A percentile compares a stretch with the other conserved stretches of the same genome.
phyloP scores from a whole-genome alignment of 208 protist species.

The Trypanosoma cruzi region DNA sequence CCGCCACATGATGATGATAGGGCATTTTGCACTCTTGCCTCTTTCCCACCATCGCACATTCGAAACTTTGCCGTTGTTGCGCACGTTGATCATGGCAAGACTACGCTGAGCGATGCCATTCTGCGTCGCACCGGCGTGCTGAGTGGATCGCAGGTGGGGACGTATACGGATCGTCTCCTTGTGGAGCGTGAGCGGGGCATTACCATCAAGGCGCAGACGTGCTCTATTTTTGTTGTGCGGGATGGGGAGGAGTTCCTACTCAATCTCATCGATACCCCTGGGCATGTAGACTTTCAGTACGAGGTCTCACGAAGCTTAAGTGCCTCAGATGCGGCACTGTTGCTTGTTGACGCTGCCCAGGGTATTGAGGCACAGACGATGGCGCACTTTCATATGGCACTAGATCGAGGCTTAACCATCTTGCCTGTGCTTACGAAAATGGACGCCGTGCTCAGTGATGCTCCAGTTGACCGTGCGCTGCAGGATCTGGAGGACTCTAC shows the following conservation, averaged over 20 bases:
- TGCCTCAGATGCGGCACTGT: conserved; percentile 89
- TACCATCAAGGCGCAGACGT: conserved; percentile 96
- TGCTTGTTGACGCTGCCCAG: conserved; percentile 94
- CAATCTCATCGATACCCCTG: conserved; percentile 98
- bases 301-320: conserved; percentile 95
- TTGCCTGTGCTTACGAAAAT: conserved; percentile 92
- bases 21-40: conserved; percentile 21
- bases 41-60: conserved; percentile 64
- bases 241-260: conserved; percentile 81
- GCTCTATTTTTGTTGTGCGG: conserved; percentile 82
- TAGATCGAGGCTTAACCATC: conserved; percentile 88
- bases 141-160: conserved; percentile 48
- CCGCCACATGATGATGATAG: conserved; percentile 20
- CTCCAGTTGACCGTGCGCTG: conserved; percentile 65
- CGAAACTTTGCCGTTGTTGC: conserved; percentile 93
- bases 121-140: conserved; percentile 84
- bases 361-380: conserved; percentile 97
- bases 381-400: conserved; percentile 95
- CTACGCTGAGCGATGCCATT: conserved; percentile 91
- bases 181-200: conserved; percentile 97
- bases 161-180: conserved; percentile 93
- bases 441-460: conserved; percentile 78
- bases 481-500: conserved; percentile 89
- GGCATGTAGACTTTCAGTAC: conserved; percentile 99
- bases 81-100: conserved; percentile 95